These are phyloP conservation scores for Vanderwaltozyma polyspora DNA, from an alignment of 805 yeast species.

Conservation along the genomic window DNA sequence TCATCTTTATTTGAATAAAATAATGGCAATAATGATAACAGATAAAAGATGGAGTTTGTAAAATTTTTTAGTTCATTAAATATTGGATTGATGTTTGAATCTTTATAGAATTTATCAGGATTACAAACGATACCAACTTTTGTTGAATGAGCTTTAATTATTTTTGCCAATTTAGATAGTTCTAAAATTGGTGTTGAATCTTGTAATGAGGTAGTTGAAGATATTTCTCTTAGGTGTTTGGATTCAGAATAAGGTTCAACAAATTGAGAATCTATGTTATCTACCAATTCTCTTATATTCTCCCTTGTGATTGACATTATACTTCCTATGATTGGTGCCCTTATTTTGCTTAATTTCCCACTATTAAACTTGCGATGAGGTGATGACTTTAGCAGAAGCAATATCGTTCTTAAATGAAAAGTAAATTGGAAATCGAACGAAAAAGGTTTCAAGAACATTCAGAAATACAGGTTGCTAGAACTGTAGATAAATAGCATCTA, in stretches of 20 bases:
- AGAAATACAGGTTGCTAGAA: too few relatives aligned
- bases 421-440: too few relatives aligned
- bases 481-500: too few relatives aligned
- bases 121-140: conserved; percentile 36
- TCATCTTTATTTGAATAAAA: conserved; percentile 16
- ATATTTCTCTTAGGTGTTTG: conserved; percentile 12
- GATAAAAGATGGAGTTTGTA: conserved; percentile 17
- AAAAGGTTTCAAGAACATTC: too few relatives aligned
- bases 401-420: too few relatives aligned
- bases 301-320: conserved; percentile 1
- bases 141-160: conserved; percentile 66
- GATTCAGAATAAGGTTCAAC: conserved; percentile 12
- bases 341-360: too few relatives aligned
- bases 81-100: conserved; percentile 13
- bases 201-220: conserved; percentile 12
- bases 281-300: conserved; percentile 39
- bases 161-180: conserved; percentile 42
- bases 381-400: too few relatives aligned
- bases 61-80: conserved; percentile 22
- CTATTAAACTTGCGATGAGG: too few relatives aligned
- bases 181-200: conserved; percentile 32
- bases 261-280: conserved; percentile 16
- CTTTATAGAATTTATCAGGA: conserved; percentile 12
- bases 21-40: conserved; percentile 20
- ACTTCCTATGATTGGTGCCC: conserved; percentile 39